A percentile compares a stretch with the other conserved stretches of the same genome.
These are phyloP conservation scores for Diaporthe destruens DNA, from an alignment of 2,329 filamentous ascomycete genomes.

Conservation along the genomic window DNA sequence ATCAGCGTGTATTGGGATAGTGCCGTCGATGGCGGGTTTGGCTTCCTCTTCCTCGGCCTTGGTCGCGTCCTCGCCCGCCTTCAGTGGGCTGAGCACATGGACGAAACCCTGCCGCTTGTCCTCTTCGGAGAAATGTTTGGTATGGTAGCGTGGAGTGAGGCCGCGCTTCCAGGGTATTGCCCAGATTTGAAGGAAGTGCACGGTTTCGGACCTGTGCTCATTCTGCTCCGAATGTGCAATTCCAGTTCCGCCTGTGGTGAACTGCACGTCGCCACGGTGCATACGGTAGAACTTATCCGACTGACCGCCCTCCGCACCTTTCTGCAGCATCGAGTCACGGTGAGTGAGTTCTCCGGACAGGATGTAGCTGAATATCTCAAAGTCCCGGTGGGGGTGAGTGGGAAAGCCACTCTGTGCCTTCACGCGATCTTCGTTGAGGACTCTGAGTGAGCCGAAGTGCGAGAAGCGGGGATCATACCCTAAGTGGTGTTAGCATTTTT, in stretches of 20 bases:
- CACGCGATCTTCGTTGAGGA: conserved; percentile 91
- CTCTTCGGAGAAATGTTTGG: conserved; percentile 77
- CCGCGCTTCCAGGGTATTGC: conserved; percentile 81
- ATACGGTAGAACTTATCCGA: conserved; percentile 78
- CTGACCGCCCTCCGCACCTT: conserved; percentile 69
- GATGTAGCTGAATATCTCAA: conserved; percentile 91
- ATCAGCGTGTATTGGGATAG: conserved; percentile 87
- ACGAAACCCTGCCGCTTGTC: conserved; percentile 79
- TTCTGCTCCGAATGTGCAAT: conserved; percentile 88
- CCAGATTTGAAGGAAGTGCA: conserved; percentile 93
- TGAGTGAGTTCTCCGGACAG: conserved; percentile 89
- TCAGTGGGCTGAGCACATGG: conserved; percentile 80
- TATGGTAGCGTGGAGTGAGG: conserved; percentile 82
- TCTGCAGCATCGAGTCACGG: conserved; percentile 85
- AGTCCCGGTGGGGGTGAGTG: conserved; percentile 86
- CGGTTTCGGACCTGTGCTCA: conserved; percentile 76
- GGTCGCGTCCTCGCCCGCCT: conserved; percentile 73
- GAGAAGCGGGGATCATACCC: conserved; percentile 74
- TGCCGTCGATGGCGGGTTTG: conserved; percentile 70
- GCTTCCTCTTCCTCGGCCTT: conserved; percentile 73
- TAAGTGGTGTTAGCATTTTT: neutral
- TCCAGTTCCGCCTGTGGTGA: conserved; percentile 86
- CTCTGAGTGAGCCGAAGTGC: conserved; percentile 81
- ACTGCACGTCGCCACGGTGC: conserved; percentile 86
- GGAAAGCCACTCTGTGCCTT: conserved; percentile 81